Base-by-base conservation (phyloP, 495 filamentous ascomycete species). In the Schizothecium vesticola region DNA sequence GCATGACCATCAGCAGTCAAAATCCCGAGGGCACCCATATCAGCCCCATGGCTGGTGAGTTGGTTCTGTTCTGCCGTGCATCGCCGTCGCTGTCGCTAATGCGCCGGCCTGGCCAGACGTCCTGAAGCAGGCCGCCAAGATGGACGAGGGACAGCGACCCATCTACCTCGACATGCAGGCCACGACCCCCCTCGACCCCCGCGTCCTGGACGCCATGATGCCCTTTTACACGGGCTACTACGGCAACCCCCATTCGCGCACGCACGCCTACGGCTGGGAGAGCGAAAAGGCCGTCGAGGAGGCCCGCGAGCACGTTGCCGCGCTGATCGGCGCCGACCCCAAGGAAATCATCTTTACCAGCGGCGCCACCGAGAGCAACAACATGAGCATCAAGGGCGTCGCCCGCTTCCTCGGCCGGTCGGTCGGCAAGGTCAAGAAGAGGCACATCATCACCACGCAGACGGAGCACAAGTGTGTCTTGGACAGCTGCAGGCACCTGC, bases 341-440 rank as follows among this genome's bases (percentile, higher is more conserved):
- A 99, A 98, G 79, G 95, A 99, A 74, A 98, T 99, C 69, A 95
- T 99, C 75, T 98, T 97, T 80, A 99, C 95, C 8, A 97, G 93
- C 71, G 95, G 95, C 66, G 95, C 95, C 22, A 99, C 95, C 0
- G 95, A 99, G 83, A 97, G 93, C 76, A 99, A 99, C 82, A 99
- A 99, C 74, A 99, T 99, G 95, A 96, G 91, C 76, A 91, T 98
- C 83, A 99, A 99, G 80, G 95, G 95, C 65, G 95, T 99, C 25
- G 94, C 95, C 11, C 83, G 94, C 26, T 99, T 99, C 80, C 97
- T 97, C 78, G 91, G 91, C 64, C 85, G 91, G 62, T 90, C 88
- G 1, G 93, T 92, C 65, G 97, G 96, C 87, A 99, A 97, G 88
- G 97, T 92, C 65, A 97, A 96, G 87, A 99, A 97, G 88, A 97